Evolutionary conservation across 345 rosid genomes (phyloP), one percentile per base, ranked within the genome.

Genomic region (Acer campestre): DNA sequence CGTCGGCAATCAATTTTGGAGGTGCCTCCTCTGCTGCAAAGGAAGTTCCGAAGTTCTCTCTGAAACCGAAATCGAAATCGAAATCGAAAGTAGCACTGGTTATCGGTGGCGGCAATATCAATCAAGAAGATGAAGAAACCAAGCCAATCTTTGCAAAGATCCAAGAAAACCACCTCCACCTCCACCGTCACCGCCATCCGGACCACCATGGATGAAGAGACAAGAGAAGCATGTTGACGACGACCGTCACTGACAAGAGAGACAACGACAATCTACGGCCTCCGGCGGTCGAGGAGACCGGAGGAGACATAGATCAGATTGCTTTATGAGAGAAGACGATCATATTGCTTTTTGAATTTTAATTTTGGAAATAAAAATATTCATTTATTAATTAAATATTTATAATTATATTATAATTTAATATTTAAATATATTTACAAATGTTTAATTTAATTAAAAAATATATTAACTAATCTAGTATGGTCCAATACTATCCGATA

Each of bases 31-130:
- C 38, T 0, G 6, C 95, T 0, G 97, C 91, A 16, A 94, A 94
- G 78, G 95, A 94, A 85, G 92, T 94, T 3, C 84, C 91, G 95
- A 94, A 85, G 92, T 94, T 3, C 84, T 93, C 73, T 87, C 98
- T 2, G 95, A 90, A 76, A 89, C 86, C 20, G 85, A 80, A 76
- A 5, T 51, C 74, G 49, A 79, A 77, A 49, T 85, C 73, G 13
- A 20, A 56, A 11, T 55, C 79, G 18, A n/a, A n/a, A n/a, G n/a
- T n/a, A n/a, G 53, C 10, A n/a, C 68, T 48, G 71, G 13, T 7
- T 38, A 12, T 72, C 38, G 11, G 23, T 25, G 10, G 65, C 3
- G 7, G 23, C 6, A 11, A 61, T 12, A 35, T 35, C 38, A 73
- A 40, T 12, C 42, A 27, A 62, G 6, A 46, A 62, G 77, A 17